Evolutionary conservation across 805 yeast genomes (phyloP).

Genomic region (Ogataea polymorpha): DNA sequence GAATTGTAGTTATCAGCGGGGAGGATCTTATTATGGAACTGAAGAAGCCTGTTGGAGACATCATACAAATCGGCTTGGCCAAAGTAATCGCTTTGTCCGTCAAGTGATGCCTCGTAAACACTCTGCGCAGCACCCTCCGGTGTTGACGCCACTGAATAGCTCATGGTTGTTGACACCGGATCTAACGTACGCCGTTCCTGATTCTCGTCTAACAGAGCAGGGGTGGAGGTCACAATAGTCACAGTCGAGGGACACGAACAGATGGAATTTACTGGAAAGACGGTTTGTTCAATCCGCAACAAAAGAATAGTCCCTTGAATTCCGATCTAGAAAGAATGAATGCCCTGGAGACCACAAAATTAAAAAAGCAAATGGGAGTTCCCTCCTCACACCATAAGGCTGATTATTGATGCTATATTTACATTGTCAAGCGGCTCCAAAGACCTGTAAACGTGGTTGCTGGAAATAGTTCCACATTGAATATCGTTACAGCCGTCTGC

Average conservation of each 20-base stretch:
- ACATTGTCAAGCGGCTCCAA: slow-evolving; percentile 3
- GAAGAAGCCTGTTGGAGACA: slow-evolving; percentile 15
- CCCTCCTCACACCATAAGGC: slow-evolving; percentile 6
- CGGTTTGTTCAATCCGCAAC: not conserved
- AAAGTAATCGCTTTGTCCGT: slow-evolving; percentile 7
- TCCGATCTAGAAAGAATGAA: not conserved
- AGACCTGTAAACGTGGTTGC: slow-evolving; percentile 4
- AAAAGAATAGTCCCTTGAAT: not conserved
- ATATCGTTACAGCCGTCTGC: slow-evolving; percentile 14
- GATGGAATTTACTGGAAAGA: not conserved
- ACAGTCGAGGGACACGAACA: not conserved
- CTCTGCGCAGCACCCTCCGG: slow-evolving; percentile 5
- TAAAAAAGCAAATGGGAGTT: not conserved
- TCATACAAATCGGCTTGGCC: slow-evolving; percentile 8
- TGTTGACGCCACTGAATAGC: slow-evolving; percentile 3
- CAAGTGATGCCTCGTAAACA: slow-evolving; percentile 8
- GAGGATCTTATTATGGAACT: slow-evolving; percentile 25
- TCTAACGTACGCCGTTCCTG: not conserved
- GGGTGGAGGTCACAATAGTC: not conserved
- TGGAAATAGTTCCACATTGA: slow-evolving; percentile 20
- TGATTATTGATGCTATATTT: not conserved
- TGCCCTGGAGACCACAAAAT: not conserved
- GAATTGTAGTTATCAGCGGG: slow-evolving; percentile 34
- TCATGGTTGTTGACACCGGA: slow-evolving; percentile 1
- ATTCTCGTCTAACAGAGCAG: not conserved